Base-by-base conservation (phyloP, 2,329 filamentous ascomycete genomes). In the Leptographium lundbergii region DNA sequence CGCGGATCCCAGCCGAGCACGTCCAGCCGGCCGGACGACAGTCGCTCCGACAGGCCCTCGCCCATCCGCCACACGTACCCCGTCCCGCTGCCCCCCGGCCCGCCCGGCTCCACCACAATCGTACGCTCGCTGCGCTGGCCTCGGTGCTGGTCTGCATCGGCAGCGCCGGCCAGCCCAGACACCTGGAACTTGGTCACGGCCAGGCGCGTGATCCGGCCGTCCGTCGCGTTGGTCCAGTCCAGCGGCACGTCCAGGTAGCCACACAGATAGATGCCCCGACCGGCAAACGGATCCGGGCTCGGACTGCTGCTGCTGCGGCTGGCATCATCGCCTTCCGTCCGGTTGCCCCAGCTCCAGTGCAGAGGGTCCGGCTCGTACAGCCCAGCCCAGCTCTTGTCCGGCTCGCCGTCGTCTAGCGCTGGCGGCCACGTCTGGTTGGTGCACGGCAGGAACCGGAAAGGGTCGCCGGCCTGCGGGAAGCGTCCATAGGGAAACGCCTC, bases 241-340 rank as follows among this genome's bases (percentile, higher is more conserved):
- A 78, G 69, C 1, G 76, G 76, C 5, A 76, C 74, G 29, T 78
- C 74, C 10, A 78, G 67, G 59, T 74, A 78, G 17, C 75, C 76
- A 59, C 76, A 78, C 7, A 78, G 68, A 62, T 73, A 78, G 58
- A 78, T 73, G 10, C 75, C 75, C 11, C 73, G 72, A 11, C 69
- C 73, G 1, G 66, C 63, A 57, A 72, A 74, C 2, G 68, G 68
- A 51, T 73, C 70, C 22, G n/a, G n/a, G n/a, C n/a, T n/a, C n/a
- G n/a, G n/a, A n/a, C n/a, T 65, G 39, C 36, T 39, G 36, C 14
- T 39, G 39, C 19, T 42, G 39, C 57, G 32, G 13, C 25, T 53
- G 14, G 4, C 17, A 19, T 32, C 25, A 3, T 47, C 24, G 2
- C 7, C 1, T 2, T 60, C 63, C 9, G 58, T 58, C 48, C 50